These are phyloP conservation scores for Neurospora tetrasperma DNA, from an alignment of 495 filamentous ascomycete genomes.

Conservation along the genomic window DNA sequence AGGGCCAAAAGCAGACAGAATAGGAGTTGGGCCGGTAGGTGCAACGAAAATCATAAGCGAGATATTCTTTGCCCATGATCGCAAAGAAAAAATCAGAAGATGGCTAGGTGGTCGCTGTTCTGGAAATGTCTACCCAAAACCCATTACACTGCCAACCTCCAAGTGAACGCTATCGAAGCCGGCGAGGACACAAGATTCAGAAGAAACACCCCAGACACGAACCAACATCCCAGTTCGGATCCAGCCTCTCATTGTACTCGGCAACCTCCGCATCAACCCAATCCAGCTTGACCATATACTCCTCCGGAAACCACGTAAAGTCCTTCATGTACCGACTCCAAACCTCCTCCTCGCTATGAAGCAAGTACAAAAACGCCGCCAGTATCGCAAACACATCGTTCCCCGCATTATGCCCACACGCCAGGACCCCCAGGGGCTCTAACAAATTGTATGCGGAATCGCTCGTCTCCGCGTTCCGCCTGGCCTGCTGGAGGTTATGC, in stretches of 20 bases:
- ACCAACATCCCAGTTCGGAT: not conserved
- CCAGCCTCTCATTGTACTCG: not conserved
- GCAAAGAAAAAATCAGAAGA: too few species aligned
- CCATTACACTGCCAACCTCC: not conserved
- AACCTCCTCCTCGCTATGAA: not conserved
- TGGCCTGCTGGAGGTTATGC: not conserved
- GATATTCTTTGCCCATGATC: too few species aligned
- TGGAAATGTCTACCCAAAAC: too few species aligned
- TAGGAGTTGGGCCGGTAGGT: too few species aligned
- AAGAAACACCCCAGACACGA: not conserved
- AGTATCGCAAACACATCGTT: not conserved
- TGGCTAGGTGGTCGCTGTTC: too few species aligned
- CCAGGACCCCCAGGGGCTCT: not conserved
- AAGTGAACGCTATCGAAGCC: not conserved
- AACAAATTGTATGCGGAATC: not conserved
- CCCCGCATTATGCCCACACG: not conserved
- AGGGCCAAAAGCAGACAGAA: too few species aligned
- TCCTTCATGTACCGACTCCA: not conserved
- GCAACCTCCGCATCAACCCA: not conserved
- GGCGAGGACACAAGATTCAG: not conserved
- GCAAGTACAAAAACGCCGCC: not conserved
- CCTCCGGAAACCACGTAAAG: not conserved
- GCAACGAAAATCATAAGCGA: too few species aligned
- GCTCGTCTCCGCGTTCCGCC: not conserved
- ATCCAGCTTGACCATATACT: not conserved